A percentile compares a stretch with the other conserved stretches of the same genome.
These are phyloP conservation scores for Herpotrichia juniperi DNA, from an alignment of 2,329 filamentous ascomycete genomes.

Conservation along the genomic window DNA sequence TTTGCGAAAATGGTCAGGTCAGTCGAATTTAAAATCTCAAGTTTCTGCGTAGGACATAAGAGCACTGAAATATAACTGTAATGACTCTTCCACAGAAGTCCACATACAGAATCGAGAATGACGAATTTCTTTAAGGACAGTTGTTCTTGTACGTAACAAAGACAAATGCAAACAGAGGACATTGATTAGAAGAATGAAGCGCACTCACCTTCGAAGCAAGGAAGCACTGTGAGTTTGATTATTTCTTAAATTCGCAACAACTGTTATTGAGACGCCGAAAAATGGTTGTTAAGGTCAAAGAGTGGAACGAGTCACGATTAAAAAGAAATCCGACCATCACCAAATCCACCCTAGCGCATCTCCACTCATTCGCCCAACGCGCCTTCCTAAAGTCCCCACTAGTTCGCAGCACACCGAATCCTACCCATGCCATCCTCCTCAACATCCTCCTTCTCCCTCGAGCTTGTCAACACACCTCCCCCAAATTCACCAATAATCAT, in stretches of 20 bases:
- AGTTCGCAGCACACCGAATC: not conserved
- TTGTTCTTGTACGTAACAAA: not conserved
- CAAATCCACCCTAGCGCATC: not conserved
- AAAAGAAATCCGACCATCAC: not conserved
- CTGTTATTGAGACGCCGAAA: not conserved
- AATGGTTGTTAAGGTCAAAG: not conserved
- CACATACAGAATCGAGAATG: too few relatives aligned
- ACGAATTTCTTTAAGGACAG: not conserved
- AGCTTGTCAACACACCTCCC: constrained; percentile 7
- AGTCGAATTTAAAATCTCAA: too few relatives aligned
- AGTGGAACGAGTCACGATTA: not conserved
- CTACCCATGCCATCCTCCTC: not conserved
- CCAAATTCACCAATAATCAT: constrained; percentile 47
- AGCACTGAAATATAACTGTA: not conserved
- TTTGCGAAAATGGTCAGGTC: too few relatives aligned
- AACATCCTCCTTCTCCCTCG: constrained; percentile 3
- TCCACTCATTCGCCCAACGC: not conserved
- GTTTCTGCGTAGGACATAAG: too few relatives aligned
- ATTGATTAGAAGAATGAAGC: too few relatives aligned
- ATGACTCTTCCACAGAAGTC: not conserved
- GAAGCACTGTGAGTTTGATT: not conserved
- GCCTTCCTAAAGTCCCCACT: not conserved
- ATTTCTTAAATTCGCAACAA: not conserved
- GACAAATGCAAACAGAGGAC: not conserved
- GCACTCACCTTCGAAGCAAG: not conserved